Evolutionary conservation across 345 rosid species (phyloP).

Genomic region (Balakata baccata): DNA sequence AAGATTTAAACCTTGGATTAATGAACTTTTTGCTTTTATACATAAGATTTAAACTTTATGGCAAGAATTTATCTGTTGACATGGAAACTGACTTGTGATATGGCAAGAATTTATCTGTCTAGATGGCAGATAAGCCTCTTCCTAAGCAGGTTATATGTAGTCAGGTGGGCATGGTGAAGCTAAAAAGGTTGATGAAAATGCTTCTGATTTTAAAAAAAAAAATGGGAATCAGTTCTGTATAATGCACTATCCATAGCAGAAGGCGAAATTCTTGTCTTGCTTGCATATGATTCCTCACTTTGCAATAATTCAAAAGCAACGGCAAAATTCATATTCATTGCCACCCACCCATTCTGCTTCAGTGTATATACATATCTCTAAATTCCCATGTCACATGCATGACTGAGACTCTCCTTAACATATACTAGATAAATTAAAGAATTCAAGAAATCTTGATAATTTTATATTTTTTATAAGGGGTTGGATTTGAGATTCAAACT

Average conservation of each 20-base stretch:
- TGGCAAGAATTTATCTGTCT: slow-evolving; percentile 10
- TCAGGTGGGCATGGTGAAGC: slow-evolving; percentile 39
- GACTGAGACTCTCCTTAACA: no score
- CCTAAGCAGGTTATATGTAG: slow-evolving; percentile 39
- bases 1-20: no score
- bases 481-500: no score
- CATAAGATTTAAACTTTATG: no score
- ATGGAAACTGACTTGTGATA: slow-evolving; percentile 8
- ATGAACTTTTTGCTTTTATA: no score
- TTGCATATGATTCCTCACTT: slow-evolving; percentile 41
- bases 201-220: not conserved
- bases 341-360: slow-evolving; percentile 5
- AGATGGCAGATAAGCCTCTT: slow-evolving; percentile 43
- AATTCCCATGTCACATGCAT: slow-evolving; percentile 7
- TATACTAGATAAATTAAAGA: no score
- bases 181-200: slow-evolving; percentile 11
- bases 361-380: slow-evolving; percentile 29
- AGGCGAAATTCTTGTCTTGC: slow-evolving; percentile 42
- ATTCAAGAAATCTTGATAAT: no score
- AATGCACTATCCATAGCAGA: slow-evolving; percentile 46
- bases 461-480: no score
- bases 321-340: slow-evolving; percentile 49
- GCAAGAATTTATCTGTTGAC: no score
- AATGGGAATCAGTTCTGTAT: slow-evolving; percentile 57
- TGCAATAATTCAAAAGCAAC: slow-evolving; percentile 62